phyloP scores from a whole-genome alignment of 805 yeast species.

The Nakazawaea holstii region DNA sequence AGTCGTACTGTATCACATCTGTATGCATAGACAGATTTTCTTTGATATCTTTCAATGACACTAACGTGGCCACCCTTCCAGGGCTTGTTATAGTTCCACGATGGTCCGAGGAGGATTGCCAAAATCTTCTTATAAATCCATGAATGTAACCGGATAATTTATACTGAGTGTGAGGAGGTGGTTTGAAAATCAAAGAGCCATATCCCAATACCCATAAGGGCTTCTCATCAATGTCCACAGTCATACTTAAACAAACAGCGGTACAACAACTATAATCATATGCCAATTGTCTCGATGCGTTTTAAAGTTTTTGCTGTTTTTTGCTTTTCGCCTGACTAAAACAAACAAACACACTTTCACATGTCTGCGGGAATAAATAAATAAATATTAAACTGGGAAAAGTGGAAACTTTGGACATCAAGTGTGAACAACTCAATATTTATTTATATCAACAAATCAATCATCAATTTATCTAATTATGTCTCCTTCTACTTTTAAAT shows the following conservation, averaged over 20 bases:
- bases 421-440: background rate
- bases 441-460: no score
- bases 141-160: slow-evolving; percentile 66
- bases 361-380: background rate
- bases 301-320: no score
- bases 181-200: slow-evolving; percentile 85
- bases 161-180: slow-evolving; percentile 68
- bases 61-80: slow-evolving; percentile 83
- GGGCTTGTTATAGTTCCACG: slow-evolving; percentile 84
- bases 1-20: slow-evolving; percentile 31
- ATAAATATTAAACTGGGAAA: background rate
- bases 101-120: slow-evolving; percentile 91
- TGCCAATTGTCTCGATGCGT: background rate
- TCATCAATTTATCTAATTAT: no score
- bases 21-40: slow-evolving; percentile 31
- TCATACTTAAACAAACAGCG: background rate
- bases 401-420: no score
- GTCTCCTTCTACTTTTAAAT: slow-evolving; percentile 23
- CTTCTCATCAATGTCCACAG: slow-evolving; percentile 7
- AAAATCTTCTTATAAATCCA: slow-evolving; percentile 79
- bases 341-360: background rate
- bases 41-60: slow-evolving; percentile 53
- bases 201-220: slow-evolving; percentile 84
- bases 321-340: no score
- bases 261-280: slow-evolving; percentile 1